Conservation (phyloP, 2,329 filamentous ascomycete genomes). For the Huntiella abstrusa region DNA sequence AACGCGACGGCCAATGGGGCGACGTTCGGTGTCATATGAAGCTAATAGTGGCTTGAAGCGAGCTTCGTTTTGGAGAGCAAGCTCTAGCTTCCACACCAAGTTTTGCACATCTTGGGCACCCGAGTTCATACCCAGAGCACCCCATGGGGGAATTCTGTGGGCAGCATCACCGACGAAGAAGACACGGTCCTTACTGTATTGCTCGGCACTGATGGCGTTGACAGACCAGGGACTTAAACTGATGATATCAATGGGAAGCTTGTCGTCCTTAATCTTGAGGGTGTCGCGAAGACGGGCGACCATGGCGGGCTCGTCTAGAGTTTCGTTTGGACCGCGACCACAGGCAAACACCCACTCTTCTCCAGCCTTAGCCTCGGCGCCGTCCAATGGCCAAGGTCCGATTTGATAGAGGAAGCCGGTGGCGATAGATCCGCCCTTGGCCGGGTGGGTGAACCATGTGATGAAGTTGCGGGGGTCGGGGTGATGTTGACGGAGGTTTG, state of each 20-base stretch:
- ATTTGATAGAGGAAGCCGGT: slow-evolving; percentile 8
- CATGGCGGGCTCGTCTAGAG: slow-evolving; percentile 3
- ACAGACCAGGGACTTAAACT: slow-evolving; percentile 6
- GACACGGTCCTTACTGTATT: slow-evolving; percentile 15
- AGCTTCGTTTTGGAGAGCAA: slow-evolving; percentile 1
- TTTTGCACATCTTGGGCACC: slow-evolving; percentile 4
- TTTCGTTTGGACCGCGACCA: slow-evolving; percentile 1
- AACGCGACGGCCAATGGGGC: slow-evolving; percentile 4
- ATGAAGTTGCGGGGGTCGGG: slow-evolving; percentile 7
- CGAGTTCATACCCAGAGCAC: slow-evolving; percentile 18
- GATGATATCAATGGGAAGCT: slow-evolving; percentile 2
- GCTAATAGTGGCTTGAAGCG: background rate
- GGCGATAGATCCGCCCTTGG: slow-evolving; percentile 5
- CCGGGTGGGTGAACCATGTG: slow-evolving; percentile 6
- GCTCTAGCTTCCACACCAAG: slow-evolving; percentile 4
- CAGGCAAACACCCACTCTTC: slow-evolving; percentile 6
- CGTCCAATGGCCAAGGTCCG: slow-evolving; percentile 3
- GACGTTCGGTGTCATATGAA: slow-evolving; percentile 4
- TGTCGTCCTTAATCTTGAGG: background rate
- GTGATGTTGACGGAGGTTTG: slow-evolving; percentile 1
- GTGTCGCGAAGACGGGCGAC: slow-evolving; percentile 5
- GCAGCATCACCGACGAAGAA: slow-evolving; percentile 19
- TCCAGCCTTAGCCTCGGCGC: background rate
- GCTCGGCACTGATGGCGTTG: slow-evolving; percentile 5
- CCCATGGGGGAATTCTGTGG: slow-evolving; percentile 19